A percentile compares a stretch with the other conserved stretches of the same genome.
Conservation (phyloP, 2,329 filamentous ascomycete species). For the Colletotrichum liaoningense region DNA sequence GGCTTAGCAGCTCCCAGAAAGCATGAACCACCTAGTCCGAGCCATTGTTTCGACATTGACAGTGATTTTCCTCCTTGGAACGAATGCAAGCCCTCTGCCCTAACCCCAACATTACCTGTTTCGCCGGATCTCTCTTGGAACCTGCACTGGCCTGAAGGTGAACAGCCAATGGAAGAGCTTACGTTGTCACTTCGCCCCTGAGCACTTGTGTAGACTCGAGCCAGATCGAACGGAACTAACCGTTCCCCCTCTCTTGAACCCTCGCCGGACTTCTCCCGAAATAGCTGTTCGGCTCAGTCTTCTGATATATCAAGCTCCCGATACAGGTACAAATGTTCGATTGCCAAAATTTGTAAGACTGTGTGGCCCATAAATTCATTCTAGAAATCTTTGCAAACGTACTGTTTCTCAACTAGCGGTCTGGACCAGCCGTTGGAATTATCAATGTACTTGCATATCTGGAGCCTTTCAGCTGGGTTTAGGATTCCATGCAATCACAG, state of each 20-base stretch:
- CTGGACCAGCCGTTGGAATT: background rate
- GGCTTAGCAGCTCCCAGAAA: background rate
- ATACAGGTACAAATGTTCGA: conserved; percentile 17
- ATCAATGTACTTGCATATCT: background rate
- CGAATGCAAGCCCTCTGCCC: background rate
- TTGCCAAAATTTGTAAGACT: background rate
- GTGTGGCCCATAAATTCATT: background rate
- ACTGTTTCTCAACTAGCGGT: conserved; percentile 3
- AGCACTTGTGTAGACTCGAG: background rate
- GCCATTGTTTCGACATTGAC: conserved; percentile 11
- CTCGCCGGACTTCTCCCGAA: background rate
- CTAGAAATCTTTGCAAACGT: background rate
- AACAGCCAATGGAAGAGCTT: background rate
- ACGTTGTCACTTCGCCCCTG: background rate
- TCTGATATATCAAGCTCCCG: background rate
- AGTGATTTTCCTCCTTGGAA: background rate
- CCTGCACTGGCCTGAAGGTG: conserved; percentile 11
- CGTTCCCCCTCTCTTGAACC: background rate
- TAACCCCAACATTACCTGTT: conserved; percentile 5
- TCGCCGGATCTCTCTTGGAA: background rate
- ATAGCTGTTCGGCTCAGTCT: background rate
- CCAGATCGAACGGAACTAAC: background rate
- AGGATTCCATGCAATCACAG: background rate
- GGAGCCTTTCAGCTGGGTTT: background rate
- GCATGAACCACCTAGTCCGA: conserved; percentile 21